Conservation (phyloP, 768 basidiomycete species). For the Tephrocybe sp. region DNA sequence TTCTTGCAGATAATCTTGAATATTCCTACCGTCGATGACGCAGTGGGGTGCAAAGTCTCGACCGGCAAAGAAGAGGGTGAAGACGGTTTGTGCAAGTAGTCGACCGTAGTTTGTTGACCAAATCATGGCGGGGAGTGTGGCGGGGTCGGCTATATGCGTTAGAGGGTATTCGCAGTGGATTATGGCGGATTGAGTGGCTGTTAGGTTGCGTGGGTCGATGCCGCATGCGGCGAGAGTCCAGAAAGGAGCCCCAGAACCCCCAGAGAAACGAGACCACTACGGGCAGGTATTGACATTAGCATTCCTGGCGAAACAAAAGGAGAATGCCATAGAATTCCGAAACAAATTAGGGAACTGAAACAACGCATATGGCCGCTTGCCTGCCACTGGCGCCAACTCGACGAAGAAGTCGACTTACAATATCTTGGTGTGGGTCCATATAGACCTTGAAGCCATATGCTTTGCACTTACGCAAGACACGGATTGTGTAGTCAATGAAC, state of each 20-base stretch:
- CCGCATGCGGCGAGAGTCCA: conserved; percentile 94
- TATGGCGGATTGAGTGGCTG: conserved; percentile 81
- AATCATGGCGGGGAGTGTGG: conserved; percentile 86
- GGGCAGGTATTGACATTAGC: background rate
- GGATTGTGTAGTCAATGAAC: conserved; percentile 90
- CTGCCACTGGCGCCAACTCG: no score
- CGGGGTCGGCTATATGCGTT: conserved; percentile 62
- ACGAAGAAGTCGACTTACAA: conserved; percentile 53
- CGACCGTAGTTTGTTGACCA: conserved; percentile 97
- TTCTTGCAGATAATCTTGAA: conserved; percentile 83
- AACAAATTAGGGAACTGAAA: background rate
- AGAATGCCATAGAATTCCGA: background rate
- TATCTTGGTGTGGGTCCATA: conserved; percentile 96
- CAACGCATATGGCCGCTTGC: background rate
- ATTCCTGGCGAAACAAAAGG: background rate
- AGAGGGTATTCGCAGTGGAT: conserved; percentile 88
- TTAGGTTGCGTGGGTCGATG: conserved; percentile 82
- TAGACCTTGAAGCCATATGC: conserved; percentile 89
- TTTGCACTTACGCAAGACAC: conserved; percentile 87
- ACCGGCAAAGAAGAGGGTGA: conserved; percentile 95
- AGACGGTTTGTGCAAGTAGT: conserved; percentile 83
- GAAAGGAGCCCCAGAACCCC: conserved; percentile 92
- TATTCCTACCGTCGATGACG: conserved; percentile 86
- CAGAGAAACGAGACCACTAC: conserved; percentile 94
- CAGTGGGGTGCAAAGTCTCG: conserved; percentile 89